Conservation (phyloP, 164 flowering plant species). For the Umbilicus rupestris region DNA sequence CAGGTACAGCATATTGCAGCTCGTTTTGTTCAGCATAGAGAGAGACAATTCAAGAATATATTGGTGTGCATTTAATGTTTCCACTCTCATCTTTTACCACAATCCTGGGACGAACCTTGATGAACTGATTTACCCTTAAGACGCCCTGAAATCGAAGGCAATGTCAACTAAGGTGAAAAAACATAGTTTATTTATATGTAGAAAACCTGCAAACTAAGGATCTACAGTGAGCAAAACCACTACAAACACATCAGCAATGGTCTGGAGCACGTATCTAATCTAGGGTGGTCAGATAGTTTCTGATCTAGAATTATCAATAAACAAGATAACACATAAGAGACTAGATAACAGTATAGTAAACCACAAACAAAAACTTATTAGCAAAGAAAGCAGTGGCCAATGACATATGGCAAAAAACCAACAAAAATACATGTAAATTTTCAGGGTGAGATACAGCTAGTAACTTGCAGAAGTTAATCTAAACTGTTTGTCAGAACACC, state of each 20-base stretch:
- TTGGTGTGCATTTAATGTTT: slow-evolving; percentile 74
- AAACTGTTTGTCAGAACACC: too few species aligned
- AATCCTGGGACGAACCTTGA: slow-evolving; percentile 97
- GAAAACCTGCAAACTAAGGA: too few species aligned
- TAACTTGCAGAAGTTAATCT: too few species aligned
- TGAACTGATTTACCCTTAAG: slow-evolving; percentile 70
- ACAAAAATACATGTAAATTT: too few species aligned
- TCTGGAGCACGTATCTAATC: neutral
- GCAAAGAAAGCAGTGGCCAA: too few species aligned
- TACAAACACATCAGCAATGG: too few species aligned
- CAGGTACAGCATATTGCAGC: slow-evolving; percentile 95
- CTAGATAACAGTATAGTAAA: neutral
- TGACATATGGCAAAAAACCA: too few species aligned
- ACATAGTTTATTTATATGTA: too few species aligned
- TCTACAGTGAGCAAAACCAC: too few species aligned
- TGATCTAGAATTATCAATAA: slow-evolving; percentile 3
- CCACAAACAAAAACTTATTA: too few species aligned
- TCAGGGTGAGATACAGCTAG: too few species aligned
- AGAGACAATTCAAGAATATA: slow-evolving; percentile 84
- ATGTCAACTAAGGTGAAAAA: too few species aligned
- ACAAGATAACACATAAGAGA: neutral
- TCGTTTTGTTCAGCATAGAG: slow-evolving; percentile 92
- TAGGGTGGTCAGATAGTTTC: neutral
- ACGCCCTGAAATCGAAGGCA: slow-evolving; percentile 50
- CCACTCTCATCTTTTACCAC: slow-evolving; percentile 83